These are phyloP conservation scores for Linum usitatissimum DNA, from an alignment of 345 rosid genomes.

Conservation along the genomic window DNA sequence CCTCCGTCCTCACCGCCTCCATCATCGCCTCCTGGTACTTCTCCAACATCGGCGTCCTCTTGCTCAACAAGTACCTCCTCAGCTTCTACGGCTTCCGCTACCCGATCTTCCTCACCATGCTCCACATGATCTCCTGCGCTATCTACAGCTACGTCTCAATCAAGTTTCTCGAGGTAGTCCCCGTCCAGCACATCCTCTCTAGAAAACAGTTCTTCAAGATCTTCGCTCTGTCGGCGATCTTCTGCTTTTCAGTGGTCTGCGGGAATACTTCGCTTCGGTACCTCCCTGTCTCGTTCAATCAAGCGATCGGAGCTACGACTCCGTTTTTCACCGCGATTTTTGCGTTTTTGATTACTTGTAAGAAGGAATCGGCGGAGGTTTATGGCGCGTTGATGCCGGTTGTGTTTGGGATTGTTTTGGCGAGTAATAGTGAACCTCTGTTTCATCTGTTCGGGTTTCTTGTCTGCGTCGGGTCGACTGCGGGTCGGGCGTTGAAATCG, in stretches of 20 bases:
- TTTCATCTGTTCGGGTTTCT: conserved; percentile 88
- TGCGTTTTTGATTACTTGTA: conserved; percentile 79
- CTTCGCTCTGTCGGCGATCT: conserved; percentile 64
- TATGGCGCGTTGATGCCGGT: conserved; percentile 83
- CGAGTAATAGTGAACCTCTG: conserved; percentile 84
- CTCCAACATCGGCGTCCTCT: conserved; percentile 90
- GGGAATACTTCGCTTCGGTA: conserved; percentile 89
- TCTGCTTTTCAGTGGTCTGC: conserved; percentile 91
- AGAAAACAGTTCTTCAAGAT: conserved; percentile 74
- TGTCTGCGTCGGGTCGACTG: conserved; percentile 84
- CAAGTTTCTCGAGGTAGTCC: conserved; percentile 60
- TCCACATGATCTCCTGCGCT: conserved; percentile 86
- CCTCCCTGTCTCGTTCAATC: conserved; percentile 95
- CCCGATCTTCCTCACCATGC: conserved; percentile 91
- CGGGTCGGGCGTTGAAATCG: conserved; percentile 91
- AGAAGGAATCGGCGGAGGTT: conserved; percentile 76
- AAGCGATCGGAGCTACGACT: conserved; percentile 95
- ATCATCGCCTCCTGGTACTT: conserved; percentile 84
- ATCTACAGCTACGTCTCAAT: conserved; percentile 68
- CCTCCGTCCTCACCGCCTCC: conserved; percentile 49
- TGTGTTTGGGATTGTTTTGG: conserved; percentile 83
- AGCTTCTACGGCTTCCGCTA: conserved; percentile 80
- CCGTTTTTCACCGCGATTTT: conserved; percentile 96
- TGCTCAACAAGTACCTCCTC: conserved; percentile 89
- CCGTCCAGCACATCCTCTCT: conserved; percentile 71